Evolutionary conservation across 208 protist species (phyloP).

Genomic region (Crithidia sp.): DNA sequence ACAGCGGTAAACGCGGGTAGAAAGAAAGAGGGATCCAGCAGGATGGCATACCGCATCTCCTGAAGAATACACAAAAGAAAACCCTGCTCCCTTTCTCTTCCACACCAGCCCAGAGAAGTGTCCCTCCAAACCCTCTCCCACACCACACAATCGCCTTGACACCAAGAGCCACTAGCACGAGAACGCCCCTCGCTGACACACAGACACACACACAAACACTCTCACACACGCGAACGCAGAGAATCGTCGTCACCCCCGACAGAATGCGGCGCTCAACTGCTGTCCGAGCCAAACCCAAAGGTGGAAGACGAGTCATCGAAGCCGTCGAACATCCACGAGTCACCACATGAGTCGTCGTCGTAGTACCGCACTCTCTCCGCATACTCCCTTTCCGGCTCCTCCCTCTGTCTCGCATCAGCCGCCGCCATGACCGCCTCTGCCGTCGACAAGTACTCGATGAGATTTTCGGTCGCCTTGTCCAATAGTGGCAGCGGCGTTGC

Average conservation of each 20-base stretch:
- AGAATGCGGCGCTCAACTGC: too few relatives aligned
- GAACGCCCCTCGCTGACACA: not conserved
- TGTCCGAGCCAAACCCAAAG: not conserved
- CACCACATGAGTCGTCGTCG: not conserved
- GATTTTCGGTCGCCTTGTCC: slow-evolving; percentile 9
- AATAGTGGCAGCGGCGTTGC: not conserved
- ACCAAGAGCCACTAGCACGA: not conserved
- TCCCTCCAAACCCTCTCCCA: too few relatives aligned
- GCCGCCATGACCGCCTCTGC: not conserved
- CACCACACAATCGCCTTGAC: too few relatives aligned
- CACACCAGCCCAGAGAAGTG: too few relatives aligned
- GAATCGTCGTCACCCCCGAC: too few relatives aligned
- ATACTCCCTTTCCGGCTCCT: not conserved
- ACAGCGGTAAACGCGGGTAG: too few relatives aligned
- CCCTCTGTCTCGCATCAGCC: too few relatives aligned
- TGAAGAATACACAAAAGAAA: too few relatives aligned
- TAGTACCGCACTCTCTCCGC: not conserved
- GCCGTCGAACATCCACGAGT: slow-evolving; percentile 3
- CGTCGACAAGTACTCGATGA: not conserved
- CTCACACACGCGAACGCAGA: too few relatives aligned
- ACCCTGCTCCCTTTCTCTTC: too few relatives aligned
- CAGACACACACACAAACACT: not conserved
- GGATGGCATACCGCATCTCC: too few relatives aligned
- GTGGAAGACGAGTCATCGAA: not conserved
- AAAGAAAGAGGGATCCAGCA: too few relatives aligned